phyloP scores from a whole-genome alignment of 2,329 filamentous ascomycete genomes.

The Pyrenochaeta sp. region DNA sequence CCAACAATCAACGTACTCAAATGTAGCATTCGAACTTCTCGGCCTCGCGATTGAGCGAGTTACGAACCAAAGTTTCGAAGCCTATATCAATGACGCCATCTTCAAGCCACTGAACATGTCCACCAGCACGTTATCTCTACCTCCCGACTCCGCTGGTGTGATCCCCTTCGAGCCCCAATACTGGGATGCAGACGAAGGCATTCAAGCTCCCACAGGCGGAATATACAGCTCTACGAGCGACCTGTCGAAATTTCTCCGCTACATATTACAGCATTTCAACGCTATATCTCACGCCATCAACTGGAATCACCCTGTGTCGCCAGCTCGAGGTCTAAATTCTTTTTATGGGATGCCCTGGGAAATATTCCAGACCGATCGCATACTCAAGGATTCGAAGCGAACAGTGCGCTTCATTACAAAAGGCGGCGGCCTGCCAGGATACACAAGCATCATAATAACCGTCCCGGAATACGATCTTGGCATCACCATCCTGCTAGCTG shows the following conservation, averaged over 20 bases:
- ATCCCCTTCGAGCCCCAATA: conserved; percentile 48
- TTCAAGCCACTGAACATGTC: conserved; percentile 49
- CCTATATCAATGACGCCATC: conserved; percentile 52
- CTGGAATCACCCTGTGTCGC: conserved; percentile 55
- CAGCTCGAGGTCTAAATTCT: conserved; percentile 43
- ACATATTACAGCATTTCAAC: conserved; percentile 54
- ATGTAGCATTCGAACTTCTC: conserved; percentile 53
- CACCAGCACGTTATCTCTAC: conserved; percentile 35
- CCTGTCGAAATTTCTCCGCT: conserved; percentile 55
- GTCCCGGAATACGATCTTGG: conserved; percentile 56
- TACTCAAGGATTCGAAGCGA: conserved; percentile 47
- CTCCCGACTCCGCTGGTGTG: conserved; percentile 49
- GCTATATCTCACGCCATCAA: conserved; percentile 52
- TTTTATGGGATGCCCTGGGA: conserved; percentile 61
- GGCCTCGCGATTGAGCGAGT: conserved; percentile 53
- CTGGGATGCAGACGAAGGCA: conserved; percentile 54
- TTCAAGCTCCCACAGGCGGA: conserved; percentile 55
- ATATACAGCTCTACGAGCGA: conserved; percentile 54
- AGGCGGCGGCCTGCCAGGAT: conserved; percentile 54
- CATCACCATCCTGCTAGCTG: conserved; percentile 52
- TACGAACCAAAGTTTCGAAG: conserved; percentile 45
- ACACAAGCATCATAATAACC: conserved; percentile 51
- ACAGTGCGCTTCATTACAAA: conserved; percentile 58
- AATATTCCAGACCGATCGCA: conserved; percentile 53
- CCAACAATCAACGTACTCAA: conserved; percentile 54